Evolutionary conservation across 768 basidiomycete genomes (phyloP).

Genomic region (Neoboletus magnificus): DNA sequence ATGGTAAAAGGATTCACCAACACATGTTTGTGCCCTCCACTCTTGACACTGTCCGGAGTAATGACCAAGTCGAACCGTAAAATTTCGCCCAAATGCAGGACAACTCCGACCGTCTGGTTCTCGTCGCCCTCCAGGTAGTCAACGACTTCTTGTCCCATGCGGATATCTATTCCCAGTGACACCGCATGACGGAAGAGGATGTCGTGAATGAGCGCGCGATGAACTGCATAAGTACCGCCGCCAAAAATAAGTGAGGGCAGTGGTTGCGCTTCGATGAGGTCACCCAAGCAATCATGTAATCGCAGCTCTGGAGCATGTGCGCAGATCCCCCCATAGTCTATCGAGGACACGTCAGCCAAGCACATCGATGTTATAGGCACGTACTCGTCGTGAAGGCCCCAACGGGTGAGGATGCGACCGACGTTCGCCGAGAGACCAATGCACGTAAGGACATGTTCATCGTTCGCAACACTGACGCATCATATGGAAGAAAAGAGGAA

Average conservation of each 20-base stretch:
- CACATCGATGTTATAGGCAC: background rate
- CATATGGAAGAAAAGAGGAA: background rate
- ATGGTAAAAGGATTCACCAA: conserved; percentile 11
- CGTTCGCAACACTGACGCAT: background rate
- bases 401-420: conserved; percentile 27
- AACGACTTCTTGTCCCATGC: conserved; percentile 21
- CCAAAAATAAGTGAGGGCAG: conserved; percentile 13
- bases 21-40: conserved; percentile 20
- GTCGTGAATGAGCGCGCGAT: conserved; percentile 23
- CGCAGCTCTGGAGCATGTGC: conserved; percentile 5
- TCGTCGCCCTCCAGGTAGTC: conserved; percentile 19
- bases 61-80: conserved; percentile 27
- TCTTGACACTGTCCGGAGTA: conserved; percentile 29
- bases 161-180: conserved; percentile 22
- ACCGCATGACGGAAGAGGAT: conserved; percentile 20
- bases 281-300: conserved; percentile 23
- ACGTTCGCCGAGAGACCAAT: conserved; percentile 25
- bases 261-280: conserved; percentile 16
- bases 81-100: conserved; percentile 14
- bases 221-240: conserved; percentile 21
- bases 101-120: conserved; percentile 10
- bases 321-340: conserved; percentile 22
- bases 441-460: background rate
- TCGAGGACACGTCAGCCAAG: background rate
- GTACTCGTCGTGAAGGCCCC: conserved; percentile 28